Conservation (phyloP, 768 basidiomycete genomes). For the Hebeloma cylindrosporum region DNA sequence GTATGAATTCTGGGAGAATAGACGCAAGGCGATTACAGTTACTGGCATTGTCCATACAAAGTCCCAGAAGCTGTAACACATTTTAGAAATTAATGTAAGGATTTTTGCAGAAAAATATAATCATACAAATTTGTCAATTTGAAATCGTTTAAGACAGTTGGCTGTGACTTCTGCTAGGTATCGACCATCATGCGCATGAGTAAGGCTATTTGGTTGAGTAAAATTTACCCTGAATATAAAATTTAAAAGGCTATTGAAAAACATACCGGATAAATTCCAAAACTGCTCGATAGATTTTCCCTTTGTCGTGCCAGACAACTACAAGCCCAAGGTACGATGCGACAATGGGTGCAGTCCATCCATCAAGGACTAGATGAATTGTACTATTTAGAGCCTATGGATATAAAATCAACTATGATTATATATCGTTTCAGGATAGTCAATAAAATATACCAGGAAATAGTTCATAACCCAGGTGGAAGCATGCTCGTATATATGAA, state of each 20-base stretch:
- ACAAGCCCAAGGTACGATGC: slow-evolving; percentile 32
- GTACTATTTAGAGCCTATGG: slow-evolving; percentile 13
- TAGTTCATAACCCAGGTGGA: slow-evolving; percentile 19
- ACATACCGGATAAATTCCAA: slow-evolving; percentile 35
- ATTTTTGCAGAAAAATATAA: neutral
- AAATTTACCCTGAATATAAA: slow-evolving; percentile 2
- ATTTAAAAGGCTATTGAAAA: neutral
- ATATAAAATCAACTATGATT: slow-evolving; percentile 3
- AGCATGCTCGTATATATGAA: slow-evolving; percentile 19
- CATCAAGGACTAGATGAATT: slow-evolving; percentile 33
- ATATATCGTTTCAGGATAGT: neutral
- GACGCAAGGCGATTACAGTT: slow-evolving; percentile 30
- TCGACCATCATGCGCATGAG: slow-evolving; percentile 24
- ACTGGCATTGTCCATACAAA: slow-evolving; percentile 33
- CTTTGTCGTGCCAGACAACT: slow-evolving; percentile 27
- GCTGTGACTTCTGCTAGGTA: slow-evolving; percentile 28
- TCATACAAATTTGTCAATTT: slow-evolving; percentile 27
- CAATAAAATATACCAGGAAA: slow-evolving; percentile 17
- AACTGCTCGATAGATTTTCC: slow-evolving; percentile 27
- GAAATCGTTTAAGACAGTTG: slow-evolving; percentile 27
- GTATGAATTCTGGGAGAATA: slow-evolving; percentile 19
- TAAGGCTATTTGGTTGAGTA: slow-evolving; percentile 23
- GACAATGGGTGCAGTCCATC: slow-evolving; percentile 33
- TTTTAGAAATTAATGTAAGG: slow-evolving; percentile 3
- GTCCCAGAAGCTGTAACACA: slow-evolving; percentile 24